Percentiles rank a stretch among this genome's conserved stretches.
Evolutionary conservation across 2,329 filamentous ascomycete genomes (phyloP).

Genomic region (Botryotinia convoluta): DNA sequence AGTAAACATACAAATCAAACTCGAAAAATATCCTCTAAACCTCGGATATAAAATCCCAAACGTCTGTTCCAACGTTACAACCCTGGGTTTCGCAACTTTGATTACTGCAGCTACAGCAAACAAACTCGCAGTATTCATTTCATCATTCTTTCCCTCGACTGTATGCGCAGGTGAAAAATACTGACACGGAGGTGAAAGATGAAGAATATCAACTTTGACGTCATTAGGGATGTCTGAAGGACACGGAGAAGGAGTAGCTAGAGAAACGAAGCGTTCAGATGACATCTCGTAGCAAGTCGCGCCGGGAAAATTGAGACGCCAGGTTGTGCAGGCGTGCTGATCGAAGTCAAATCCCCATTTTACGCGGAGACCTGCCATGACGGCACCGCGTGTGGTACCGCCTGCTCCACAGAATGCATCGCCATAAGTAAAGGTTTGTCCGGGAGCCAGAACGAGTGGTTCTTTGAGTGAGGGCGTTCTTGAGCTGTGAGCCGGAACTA

Average conservation of each 20-base stretch:
- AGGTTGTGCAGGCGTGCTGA: constrained; percentile 28
- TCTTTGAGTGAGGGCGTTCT: constrained; percentile 16
- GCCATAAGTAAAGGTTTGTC: constrained; percentile 61
- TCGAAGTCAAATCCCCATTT: constrained; percentile 63
- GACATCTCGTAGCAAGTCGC: constrained; percentile 49
- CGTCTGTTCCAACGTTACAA: constrained; percentile 79
- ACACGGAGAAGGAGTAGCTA: constrained; percentile 15
- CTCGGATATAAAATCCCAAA: constrained; percentile 59
- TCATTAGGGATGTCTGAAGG: constrained; percentile 22
- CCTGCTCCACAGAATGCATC: constrained; percentile 75
- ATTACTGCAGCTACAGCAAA: constrained; percentile 56
- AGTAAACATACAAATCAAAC: constrained; percentile 63
- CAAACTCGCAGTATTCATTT: constrained; percentile 62
- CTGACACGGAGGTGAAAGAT: constrained; percentile 77
- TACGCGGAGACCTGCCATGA: constrained; percentile 55
- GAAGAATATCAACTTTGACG: constrained; percentile 62
- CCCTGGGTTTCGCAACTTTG: constrained; percentile 56
- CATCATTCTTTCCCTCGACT: constrained; percentile 54
- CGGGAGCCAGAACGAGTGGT: constrained; percentile 28
- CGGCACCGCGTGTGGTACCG: constrained; percentile 65
- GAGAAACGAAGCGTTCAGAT: constrained; percentile 49
- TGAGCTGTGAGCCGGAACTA: constrained; percentile 14
- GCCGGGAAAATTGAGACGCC: constrained; percentile 32
- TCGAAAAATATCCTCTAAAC: constrained; percentile 55
- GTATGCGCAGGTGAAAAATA: constrained; percentile 73